Evolutionary conservation across 805 yeast genomes (phyloP), one percentile per base, ranked within the genome.

Genomic region (Suhomyces vadensis): DNA sequence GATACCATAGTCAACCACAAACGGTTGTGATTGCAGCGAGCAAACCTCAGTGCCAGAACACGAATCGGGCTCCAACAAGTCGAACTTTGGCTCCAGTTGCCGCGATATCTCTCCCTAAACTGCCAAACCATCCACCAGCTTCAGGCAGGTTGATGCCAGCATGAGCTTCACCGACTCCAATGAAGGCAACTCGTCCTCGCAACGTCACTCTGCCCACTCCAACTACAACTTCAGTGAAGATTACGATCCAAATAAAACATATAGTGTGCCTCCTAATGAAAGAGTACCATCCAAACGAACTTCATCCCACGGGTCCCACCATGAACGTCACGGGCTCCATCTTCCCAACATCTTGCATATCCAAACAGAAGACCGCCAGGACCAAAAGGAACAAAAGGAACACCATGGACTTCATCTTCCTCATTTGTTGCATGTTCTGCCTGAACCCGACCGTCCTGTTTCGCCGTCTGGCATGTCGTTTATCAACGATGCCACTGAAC

Each of bases 401-500:
- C 14, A 6, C 16, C 31, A 27, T 11, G 6, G 13, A 27, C 22
- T 11, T 8, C 37, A 33, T n/a, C 4, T 33, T 13, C 22, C 37
- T 19, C 10, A 17, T 6, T 8, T 19, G 7, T 29, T 14, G 33
- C 33, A 16, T 16, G 11, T 13, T 6, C 9, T n/a, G 6, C 37
- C 37, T 6, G 24, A 33, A 24, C 26, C 9, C 13, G 11, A 10
- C n/a, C n/a, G n/a, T 13, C 20, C 11, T 20, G 29, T 16, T 8
- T 3, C 16, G 20, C 10, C 20, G 35, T 16, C 44, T 6, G 37
- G 27, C 21, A 31, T 23, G 20, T 58, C 65, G 8, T 51, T 53
- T 29, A 38, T 63, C 21, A 53, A 55, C 20, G 58, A 58, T 13
- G 66, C 65, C 4, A 55, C 64, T 2, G 53, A 55, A 10, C 55